These are phyloP conservation scores for Striga hermonthica DNA, from an alignment of 305 asterid species.

Conservation along the genomic window DNA sequence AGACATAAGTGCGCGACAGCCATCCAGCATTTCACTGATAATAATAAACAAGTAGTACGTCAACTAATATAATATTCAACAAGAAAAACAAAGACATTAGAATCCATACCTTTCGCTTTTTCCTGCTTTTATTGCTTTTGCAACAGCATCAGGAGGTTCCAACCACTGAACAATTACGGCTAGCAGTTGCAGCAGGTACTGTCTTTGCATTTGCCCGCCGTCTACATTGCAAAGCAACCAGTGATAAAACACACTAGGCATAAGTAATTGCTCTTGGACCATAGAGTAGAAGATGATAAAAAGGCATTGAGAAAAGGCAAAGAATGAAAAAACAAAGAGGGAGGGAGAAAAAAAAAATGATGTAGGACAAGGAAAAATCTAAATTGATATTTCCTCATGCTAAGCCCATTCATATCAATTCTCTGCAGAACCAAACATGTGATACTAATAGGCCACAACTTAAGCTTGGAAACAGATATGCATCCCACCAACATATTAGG, in stretches of 20 bases:
- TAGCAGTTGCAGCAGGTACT: constrained; percentile 77
- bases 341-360: constrained; percentile 4
- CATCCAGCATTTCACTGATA: constrained; percentile 91
- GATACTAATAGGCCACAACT: constrained; percentile 9
- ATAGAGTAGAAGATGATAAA: neutral
- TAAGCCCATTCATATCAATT: neutral
- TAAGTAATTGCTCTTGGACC: constrained; percentile 10
- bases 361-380: constrained; percentile 16
- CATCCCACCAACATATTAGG: constrained; percentile 11
- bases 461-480: constrained; percentile 4
- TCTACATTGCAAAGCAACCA: constrained; percentile 48
- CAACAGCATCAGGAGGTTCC: constrained; percentile 82
- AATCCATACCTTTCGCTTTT: constrained; percentile 81
- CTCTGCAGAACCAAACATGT: constrained; percentile 5
- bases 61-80: constrained; percentile 28
- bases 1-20: constrained; percentile 86
- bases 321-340: constrained; percentile 14
- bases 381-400: constrained; percentile 1
- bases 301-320: constrained; percentile 8
- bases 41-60: constrained; percentile 34
- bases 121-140: constrained; percentile 70
- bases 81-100: constrained; percentile 23
- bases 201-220: constrained; percentile 64
- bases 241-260: constrained; percentile 22
- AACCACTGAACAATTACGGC: constrained; percentile 82